Evolutionary conservation across 2,329 filamentous ascomycete species (phyloP), one percentile per base, ranked within the genome.

Genomic region (Pyrenophora graminea): DNA sequence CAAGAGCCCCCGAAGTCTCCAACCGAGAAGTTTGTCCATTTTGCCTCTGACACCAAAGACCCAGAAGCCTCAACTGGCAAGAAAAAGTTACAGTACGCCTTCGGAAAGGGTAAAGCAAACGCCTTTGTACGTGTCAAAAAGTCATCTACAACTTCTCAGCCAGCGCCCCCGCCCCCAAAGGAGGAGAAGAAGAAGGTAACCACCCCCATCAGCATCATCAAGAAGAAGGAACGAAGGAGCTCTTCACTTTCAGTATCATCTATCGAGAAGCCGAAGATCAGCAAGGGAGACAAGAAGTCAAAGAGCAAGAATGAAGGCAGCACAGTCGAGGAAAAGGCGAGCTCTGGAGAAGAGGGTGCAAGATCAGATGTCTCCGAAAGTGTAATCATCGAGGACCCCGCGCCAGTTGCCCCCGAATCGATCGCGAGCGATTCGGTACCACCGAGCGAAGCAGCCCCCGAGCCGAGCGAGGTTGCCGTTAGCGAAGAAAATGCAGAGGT

Each of bases 21-120:
- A 42, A 63, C 55, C 31, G 55, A 58, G 37, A 73, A 73, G 50
- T 64, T 57, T 52, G 69, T 73, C 43, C 70, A 71, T 49, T 73
- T 73, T 59, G 63, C 69, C 44, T 65, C 69, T 69, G 69, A 73
- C 66, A 66, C 67, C 49, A 73, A 72, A 68, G 69, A 70, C 53
- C 56, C 67, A 67, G 70, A 71, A 52, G 56, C 66, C 31, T 39
- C 39, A 31, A 65, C 59, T 45, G 58, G 58, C 12, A 71, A 67
- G 46, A 71, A 65, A 55, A 69, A 64, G 50, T 66, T 62, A 54
- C 64, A 58, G 30, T 17, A 53, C 9, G 56, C 49, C 12, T 40
- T 56, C 34, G 61, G 63, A 12, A 72, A 70, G 45, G 62, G 61
- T 10, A 72, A 69, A 46, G 53, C 59, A 13, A 70, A 54, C 30